Evolutionary conservation across 345 rosid genomes (phyloP), one percentile per base, ranked within the genome.

Genomic region (Salix koriyanagi): DNA sequence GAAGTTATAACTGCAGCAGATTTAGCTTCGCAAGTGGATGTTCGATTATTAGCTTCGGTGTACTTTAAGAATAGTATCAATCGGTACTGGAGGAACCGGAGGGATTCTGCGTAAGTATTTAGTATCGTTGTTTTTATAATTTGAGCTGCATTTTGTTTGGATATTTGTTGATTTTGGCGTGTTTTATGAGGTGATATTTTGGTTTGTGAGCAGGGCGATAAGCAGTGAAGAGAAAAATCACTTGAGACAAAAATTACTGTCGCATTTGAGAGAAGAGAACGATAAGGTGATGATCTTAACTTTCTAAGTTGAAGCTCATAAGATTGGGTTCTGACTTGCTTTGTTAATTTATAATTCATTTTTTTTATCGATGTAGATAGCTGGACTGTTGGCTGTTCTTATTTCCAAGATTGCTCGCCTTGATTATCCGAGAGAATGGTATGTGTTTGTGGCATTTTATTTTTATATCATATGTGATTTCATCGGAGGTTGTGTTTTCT

Each of bases 401-500:
- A 83, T 93, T 74, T 93, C 99, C 48, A 93, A 89, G 84, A 92
- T 93, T 83, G 95, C 97, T 65, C 99, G 97, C 58, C 86, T 93
- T 72, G 99, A 96, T 86, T 96, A 96, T 91, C 99, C 98, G 21
- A 90, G 85, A 83, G 99, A 96, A 81, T 96, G 97, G 97, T 89
- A 83, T 14, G 34, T 48, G 28, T 77, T 73, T 52, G 28, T 12
- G 62, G 21, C 25, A 16, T 50, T 37, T 18, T 64, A 42, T 72
- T 30, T 66, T 14, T 46, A 50, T 66, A 67, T 5, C n/a, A 39
- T 46, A 48, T 48, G 14, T 46, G 19, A 37, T 56, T 77, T 70
- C 10, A 32, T 18, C 64, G 58, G 28, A 7, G 14, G 25, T 6
- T 42, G 6, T 4, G 34, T 41, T 19, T 13, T 9, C 25, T 73